Evolutionary conservation across 2,329 filamentous ascomycete species (phyloP), one percentile per base, ranked within the genome.

Genomic region (Blumeria hordei): DNA sequence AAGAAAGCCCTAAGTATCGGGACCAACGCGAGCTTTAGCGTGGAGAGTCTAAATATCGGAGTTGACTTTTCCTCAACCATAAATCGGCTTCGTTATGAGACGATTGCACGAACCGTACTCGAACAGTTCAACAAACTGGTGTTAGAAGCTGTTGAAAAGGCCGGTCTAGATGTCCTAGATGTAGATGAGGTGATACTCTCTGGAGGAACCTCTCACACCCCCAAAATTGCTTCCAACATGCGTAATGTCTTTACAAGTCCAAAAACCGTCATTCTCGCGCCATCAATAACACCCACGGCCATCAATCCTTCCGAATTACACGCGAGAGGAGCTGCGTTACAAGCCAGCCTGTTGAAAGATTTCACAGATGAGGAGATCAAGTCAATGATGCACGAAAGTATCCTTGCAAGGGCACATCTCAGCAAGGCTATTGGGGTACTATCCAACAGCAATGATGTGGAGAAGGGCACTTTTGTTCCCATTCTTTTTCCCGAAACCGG

Each of bases 311-410:
- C 87, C 3, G 90, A 96, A 72, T 76, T 95, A 55, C 74, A 83
- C 63, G 84, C 85, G 59, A 81, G 92, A 60, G 92, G 92, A 65
- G 92, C 92, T 58, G 90, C 92, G 35, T 87, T 98, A 63, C 92
- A 98, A 71, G 92, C 92, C 39, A 93, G 83, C 58, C 74, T 98
- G 59, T 87, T 98, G 68, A 81, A 88, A 69, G 90, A 94, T 69
- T 98, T 94, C 69, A 92, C 98, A 64, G 76, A 80, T 62, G 81
- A 87, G 61, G 90, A 96, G 66, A 93, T 98, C 62, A 85, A 93
- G 67, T 88, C 95, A 74, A 94, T 86, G 59, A 94, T 88, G 51
- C 90, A 98, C 73, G 83, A 92, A 54, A 86, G 88, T 66, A 88
- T 98, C 60, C 95, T 90, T 36, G 90, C 88, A 14, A 88, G 93